Percentiles rank a stretch among this genome's conserved stretches.
Conservation (phyloP, 495 filamentous ascomycete genomes). For the Daldinia vernicosa region DNA sequence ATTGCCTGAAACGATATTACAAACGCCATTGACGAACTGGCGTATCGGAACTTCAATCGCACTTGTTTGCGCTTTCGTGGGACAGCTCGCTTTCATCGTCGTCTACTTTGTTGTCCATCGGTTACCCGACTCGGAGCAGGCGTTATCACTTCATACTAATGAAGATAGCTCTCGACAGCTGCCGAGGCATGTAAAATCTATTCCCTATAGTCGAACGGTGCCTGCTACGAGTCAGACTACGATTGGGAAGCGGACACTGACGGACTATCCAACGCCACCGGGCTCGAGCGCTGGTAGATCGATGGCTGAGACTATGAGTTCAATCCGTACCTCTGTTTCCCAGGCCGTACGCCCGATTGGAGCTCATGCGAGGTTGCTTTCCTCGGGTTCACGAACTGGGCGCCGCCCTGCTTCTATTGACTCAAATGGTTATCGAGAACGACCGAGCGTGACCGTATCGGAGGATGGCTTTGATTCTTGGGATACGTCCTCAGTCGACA, state of each 20-base stretch:
- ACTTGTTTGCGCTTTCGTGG: slow-evolving; percentile 52
- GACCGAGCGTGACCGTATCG: slow-evolving; percentile 33
- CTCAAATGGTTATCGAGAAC: slow-evolving; percentile 47
- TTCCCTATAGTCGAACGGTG: slow-evolving; percentile 56
- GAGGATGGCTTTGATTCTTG: slow-evolving; percentile 74
- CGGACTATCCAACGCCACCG: slow-evolving; percentile 48
- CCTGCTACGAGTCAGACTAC: slow-evolving; percentile 33
- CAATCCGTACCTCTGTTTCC: slow-evolving; percentile 62
- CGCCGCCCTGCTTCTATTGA: slow-evolving; percentile 51
- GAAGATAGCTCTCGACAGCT: slow-evolving; percentile 42
- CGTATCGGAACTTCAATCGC: slow-evolving; percentile 52
- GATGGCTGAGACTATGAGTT: slow-evolving; percentile 59
- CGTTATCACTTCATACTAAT: slow-evolving; percentile 42
- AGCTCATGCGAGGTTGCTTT: slow-evolving; percentile 59
- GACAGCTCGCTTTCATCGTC: slow-evolving; percentile 54
- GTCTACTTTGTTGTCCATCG: slow-evolving; percentile 49
- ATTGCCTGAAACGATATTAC: slow-evolving; percentile 45
- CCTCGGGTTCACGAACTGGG: slow-evolving; percentile 33
- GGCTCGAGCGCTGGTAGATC: slow-evolving; percentile 55
- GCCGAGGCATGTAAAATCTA: slow-evolving; percentile 52
- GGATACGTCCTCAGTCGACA: slow-evolving; percentile 71
- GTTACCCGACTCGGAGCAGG: slow-evolving; percentile 34
- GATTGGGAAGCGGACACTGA: slow-evolving; percentile 39
- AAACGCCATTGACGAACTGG: slow-evolving; percentile 42
- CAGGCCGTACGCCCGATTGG: slow-evolving; percentile 60